Percentiles rank a stretch among this genome's conserved stretches.
Conservation (phyloP, 352 stramenopile genomes). For the Phytophthora boehmeriae region DNA sequence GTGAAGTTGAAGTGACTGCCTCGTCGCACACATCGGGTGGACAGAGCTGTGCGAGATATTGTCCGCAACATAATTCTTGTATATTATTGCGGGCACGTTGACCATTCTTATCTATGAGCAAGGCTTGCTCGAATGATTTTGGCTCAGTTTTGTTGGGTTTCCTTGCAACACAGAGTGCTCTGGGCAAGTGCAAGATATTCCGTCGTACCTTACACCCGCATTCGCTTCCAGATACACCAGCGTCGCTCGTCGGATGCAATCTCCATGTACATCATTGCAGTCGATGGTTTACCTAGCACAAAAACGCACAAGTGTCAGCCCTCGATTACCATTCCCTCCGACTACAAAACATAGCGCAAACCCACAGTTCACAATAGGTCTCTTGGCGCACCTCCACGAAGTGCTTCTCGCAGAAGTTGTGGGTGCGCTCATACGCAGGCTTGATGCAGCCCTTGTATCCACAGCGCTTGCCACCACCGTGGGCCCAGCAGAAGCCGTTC, state of each 20-base stretch:
- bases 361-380: slow-evolving; percentile 25
- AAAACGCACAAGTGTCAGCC: not conserved
- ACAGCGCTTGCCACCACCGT: slow-evolving; percentile 50
- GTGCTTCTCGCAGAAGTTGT: slow-evolving; percentile 51
- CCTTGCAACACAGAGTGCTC: not conserved
- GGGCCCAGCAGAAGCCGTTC: slow-evolving; percentile 45
- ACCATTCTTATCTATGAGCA: too few relatives aligned
- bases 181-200: not conserved
- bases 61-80: too few relatives aligned
- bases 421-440: slow-evolving; percentile 43
- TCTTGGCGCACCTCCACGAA: slow-evolving; percentile 21
- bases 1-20: not conserved
- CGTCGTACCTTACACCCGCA: slow-evolving; percentile 1
- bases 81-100: too few relatives aligned
- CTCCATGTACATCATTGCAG: not conserved
- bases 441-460: slow-evolving; percentile 32
- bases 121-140: not conserved
- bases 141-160: too few relatives aligned
- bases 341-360: not conserved
- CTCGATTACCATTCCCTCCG: too few relatives aligned
- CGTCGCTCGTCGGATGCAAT: slow-evolving; percentile 1
- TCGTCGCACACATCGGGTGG: not conserved
- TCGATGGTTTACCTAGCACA: not conserved
- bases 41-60: too few relatives aligned
- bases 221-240: not conserved